Evolutionary conservation across 1,284 basidiomycete species (phyloP).

Genomic region (Moniliella sp.): DNA sequence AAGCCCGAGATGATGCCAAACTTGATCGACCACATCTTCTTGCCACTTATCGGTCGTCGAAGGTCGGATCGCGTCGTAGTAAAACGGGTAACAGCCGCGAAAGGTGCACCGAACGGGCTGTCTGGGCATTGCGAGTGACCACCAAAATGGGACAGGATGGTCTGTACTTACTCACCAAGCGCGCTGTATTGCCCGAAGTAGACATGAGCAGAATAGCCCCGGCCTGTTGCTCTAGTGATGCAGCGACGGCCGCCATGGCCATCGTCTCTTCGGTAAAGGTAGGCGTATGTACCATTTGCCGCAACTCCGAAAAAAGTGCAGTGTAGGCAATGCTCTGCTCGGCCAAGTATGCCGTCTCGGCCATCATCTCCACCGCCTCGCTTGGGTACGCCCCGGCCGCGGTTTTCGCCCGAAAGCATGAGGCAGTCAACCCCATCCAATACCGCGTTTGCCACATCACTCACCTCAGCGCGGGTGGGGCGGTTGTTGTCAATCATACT

Average conservation of each 20-base stretch:
- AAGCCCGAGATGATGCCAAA: slow-evolving; percentile 74
- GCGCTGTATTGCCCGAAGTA: slow-evolving; percentile 75
- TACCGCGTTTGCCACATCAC: slow-evolving; percentile 33
- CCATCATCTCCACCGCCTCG: slow-evolving; percentile 37
- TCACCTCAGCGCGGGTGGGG: slow-evolving; percentile 32
- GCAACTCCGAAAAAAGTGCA: slow-evolving; percentile 39
- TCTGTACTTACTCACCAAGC: slow-evolving; percentile 87
- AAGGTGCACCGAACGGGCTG: slow-evolving; percentile 82
- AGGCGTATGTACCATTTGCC: slow-evolving; percentile 20
- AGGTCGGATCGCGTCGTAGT: slow-evolving; percentile 77
- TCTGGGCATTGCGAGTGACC: slow-evolving; percentile 85
- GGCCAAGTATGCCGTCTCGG: slow-evolving; percentile 31
- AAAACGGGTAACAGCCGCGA: slow-evolving; percentile 92
- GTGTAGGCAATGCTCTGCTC: slow-evolving; percentile 31
- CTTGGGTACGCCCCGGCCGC: slow-evolving; percentile 31
- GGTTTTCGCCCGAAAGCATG: slow-evolving; percentile 33
- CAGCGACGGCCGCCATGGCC: slow-evolving; percentile 28
- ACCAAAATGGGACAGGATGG: slow-evolving; percentile 65
- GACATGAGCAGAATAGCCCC: slow-evolving; percentile 68
- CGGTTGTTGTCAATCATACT: slow-evolving; percentile 39
- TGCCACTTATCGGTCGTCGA: slow-evolving; percentile 74
- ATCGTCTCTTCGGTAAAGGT: slow-evolving; percentile 32
- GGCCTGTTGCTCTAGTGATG: slow-evolving; percentile 30
- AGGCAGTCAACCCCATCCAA: slow-evolving; percentile 33
- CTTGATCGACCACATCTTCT: slow-evolving; percentile 53